phyloP scores from a whole-genome alignment of 108 stramenopile genomes.

The Fragilariopsis cylindrus region DNA sequence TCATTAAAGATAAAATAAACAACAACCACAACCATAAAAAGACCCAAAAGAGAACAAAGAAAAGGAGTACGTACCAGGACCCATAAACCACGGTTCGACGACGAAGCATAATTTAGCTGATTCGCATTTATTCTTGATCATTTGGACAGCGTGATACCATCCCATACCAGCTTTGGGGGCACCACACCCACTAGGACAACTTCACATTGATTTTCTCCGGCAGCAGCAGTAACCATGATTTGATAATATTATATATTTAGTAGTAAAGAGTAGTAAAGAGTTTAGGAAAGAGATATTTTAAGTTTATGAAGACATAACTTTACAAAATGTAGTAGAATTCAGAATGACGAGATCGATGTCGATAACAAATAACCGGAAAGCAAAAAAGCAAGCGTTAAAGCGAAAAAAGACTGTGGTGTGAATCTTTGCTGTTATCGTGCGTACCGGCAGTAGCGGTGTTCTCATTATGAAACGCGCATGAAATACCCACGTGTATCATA shows the following conservation, averaged over 20 bases:
- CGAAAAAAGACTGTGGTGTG: no score
- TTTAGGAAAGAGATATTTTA: not conserved
- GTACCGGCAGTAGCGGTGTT: no score
- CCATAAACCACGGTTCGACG: slow-evolving; percentile 92
- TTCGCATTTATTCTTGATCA: slow-evolving; percentile 77
- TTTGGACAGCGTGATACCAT: slow-evolving; percentile 91
- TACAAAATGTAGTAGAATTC: no score
- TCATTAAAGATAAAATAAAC: not conserved
- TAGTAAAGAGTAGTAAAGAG: not conserved
- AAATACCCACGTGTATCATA: no score
- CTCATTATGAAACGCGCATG: no score
- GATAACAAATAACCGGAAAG: not conserved
- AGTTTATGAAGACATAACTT: not conserved
- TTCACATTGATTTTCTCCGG: slow-evolving; percentile 58
- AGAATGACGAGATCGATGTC: not conserved
- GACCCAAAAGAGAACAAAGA: not conserved
- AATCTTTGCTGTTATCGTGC: no score
- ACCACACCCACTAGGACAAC: slow-evolving; percentile 78
- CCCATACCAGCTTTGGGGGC: slow-evolving; percentile 72
- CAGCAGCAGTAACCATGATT: slow-evolving; percentile 43
- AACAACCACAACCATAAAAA: not conserved
- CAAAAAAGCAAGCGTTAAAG: no score
- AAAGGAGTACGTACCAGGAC: slow-evolving; percentile 54
- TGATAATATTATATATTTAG: not conserved
- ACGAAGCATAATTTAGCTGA: slow-evolving; percentile 82